phyloP scores from a whole-genome alignment of 73 alveolate genomes.

The Tetrahymena thermophila region DNA sequence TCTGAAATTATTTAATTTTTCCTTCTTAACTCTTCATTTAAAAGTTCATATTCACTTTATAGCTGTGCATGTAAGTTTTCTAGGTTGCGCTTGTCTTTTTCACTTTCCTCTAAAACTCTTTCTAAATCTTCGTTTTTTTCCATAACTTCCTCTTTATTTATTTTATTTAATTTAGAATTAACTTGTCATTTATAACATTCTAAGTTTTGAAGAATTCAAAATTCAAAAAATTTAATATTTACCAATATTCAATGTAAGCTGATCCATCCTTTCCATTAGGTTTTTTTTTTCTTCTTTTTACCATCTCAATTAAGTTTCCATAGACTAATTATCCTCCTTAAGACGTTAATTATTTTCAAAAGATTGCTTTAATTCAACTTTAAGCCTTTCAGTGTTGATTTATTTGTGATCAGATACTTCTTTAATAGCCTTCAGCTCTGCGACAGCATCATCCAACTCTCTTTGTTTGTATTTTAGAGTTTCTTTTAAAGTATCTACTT shows the following conservation, averaged over 20 bases:
- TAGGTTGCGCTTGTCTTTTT: neutral
- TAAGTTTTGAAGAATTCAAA: neutral
- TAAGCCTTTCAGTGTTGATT: neutral
- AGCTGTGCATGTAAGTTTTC: neutral
- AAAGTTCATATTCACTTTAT: neutral
- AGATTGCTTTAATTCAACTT: neutral
- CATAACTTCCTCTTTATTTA: neutral
- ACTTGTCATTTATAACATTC: neutral
- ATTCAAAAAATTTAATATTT: neutral
- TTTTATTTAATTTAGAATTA: neutral
- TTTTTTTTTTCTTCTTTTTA: neutral
- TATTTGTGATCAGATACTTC: neutral
- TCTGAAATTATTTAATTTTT: neutral
- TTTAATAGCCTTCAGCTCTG: neutral
- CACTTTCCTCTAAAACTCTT: neutral
- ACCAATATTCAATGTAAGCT: neutral
- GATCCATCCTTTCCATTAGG: neutral
- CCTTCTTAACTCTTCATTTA: neutral
- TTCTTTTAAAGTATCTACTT: constrained; percentile 14
- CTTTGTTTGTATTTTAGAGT: neutral
- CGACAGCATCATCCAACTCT: neutral
- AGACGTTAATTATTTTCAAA: neutral
- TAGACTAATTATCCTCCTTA: neutral
- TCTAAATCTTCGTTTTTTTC: neutral
- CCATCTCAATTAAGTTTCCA: neutral